phyloP scores from a whole-genome alignment of 805 yeast species.

The Wickerhamiella allomyrinae region DNA sequence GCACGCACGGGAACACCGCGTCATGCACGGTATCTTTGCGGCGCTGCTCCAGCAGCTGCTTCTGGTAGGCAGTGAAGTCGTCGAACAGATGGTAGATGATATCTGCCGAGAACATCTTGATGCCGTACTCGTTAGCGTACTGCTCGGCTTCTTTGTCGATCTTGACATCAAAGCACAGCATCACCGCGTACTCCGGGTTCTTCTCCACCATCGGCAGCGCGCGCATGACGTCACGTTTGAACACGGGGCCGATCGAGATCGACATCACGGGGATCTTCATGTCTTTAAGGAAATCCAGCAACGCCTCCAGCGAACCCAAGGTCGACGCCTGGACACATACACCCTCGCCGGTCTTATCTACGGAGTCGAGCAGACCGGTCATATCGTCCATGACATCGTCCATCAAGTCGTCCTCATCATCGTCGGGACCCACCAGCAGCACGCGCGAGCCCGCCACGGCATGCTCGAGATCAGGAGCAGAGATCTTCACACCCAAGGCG shows the following conservation, averaged over 20 bases:
- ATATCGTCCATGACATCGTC: constrained; percentile 98
- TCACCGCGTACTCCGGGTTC: constrained; percentile 91
- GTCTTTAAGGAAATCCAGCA: constrained; percentile 89
- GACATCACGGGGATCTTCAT: constrained; percentile 99
- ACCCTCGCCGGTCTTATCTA: constrained; percentile 90
- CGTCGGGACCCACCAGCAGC: constrained; percentile 89
- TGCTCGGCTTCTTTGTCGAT: constrained; percentile 97
- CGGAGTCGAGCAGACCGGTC: constrained; percentile 86
- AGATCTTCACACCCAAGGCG: constrained; percentile 95
- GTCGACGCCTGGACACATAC: constrained; percentile 98
- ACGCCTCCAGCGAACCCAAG: constrained; percentile 93
- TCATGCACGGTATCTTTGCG: constrained; percentile 75
- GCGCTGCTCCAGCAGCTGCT: constrained; percentile 72
- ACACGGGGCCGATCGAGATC: constrained; percentile 95
- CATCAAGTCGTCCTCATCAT: constrained; percentile 93
- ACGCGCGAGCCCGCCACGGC: constrained; percentile 98
- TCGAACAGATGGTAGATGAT: constrained; percentile 94
- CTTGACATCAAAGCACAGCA: constrained; percentile 96
- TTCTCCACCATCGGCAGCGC: constrained; percentile 94
- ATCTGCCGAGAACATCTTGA: constrained; percentile 89
- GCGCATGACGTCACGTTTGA: constrained; percentile 94
- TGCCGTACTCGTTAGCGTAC: constrained; percentile 85
- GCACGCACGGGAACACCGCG: constrained; percentile 90
- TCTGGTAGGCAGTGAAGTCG: constrained; percentile 83
- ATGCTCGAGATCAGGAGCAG: constrained; percentile 94